Evolutionary conservation across 208 protist species (phyloP).

Genomic region (Crithidia thermophila): DNA sequence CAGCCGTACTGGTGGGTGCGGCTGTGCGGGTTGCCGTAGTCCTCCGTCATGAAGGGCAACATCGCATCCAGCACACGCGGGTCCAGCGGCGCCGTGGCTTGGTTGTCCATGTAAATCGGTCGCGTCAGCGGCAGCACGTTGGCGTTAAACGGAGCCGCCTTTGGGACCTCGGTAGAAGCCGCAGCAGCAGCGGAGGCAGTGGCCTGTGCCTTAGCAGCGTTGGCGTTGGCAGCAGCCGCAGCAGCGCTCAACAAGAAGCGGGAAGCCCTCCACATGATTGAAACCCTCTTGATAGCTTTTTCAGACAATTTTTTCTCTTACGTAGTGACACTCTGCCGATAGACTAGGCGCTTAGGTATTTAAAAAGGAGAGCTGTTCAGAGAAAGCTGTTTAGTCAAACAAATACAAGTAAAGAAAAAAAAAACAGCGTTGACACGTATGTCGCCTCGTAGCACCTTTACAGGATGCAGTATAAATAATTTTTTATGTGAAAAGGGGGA

Average conservation of each 20-base stretch:
- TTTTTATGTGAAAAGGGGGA: conserved; percentile 15
- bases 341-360: too few species aligned
- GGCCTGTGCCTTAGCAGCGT: background rate
- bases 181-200: conserved; percentile 4
- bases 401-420: background rate
- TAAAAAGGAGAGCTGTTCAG: too few species aligned
- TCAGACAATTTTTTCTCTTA: too few species aligned
- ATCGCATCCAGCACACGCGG: conserved; percentile 99
- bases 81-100: conserved; percentile 97
- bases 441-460: too few species aligned
- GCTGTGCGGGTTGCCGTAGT: conserved; percentile 99
- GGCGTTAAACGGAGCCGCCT: background rate
- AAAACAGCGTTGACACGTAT: too few species aligned
- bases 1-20: conserved; percentile 98
- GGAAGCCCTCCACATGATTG: conserved; percentile 48
- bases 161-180: conserved; percentile 5
- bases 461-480: too few species aligned
- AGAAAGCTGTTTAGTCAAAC: background rate
- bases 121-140: conserved; percentile 27
- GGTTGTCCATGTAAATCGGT: conserved; percentile 96
- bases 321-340: too few species aligned
- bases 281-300: background rate
- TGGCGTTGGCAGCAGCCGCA: background rate
- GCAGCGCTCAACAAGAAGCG: conserved; percentile 31
- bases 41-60: conserved; percentile 97